Conservation (phyloP, 2,329 filamentous ascomycete genomes). For the Cryphonectria japonica region DNA sequence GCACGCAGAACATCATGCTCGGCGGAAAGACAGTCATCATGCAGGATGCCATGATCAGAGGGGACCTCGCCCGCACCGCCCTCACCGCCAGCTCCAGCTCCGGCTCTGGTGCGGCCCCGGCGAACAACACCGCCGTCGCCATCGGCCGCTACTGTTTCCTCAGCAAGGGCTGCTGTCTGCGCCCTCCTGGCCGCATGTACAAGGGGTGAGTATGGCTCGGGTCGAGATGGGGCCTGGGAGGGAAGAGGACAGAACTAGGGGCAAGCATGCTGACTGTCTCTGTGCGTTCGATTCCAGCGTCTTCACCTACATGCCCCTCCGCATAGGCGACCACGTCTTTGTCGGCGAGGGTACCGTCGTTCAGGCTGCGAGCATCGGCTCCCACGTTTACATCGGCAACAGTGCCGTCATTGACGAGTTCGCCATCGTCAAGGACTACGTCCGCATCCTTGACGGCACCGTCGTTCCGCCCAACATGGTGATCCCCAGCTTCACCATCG, state of each 20-base stretch:
- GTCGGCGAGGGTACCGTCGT: constrained; percentile 76
- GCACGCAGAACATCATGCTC: constrained; percentile 96
- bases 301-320: constrained; percentile 84
- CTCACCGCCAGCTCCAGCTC: constrained; percentile 45
- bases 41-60: constrained; percentile 90
- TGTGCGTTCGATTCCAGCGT: constrained; percentile 41
- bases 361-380: constrained; percentile 81
- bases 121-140: constrained; percentile 71
- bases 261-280: background rate
- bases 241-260: background rate
- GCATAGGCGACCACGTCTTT: constrained; percentile 94
- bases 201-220: constrained; percentile 59
- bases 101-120: constrained; percentile 46
- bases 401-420: constrained; percentile 81
- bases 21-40: constrained; percentile 96
- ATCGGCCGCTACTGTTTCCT: constrained; percentile 94
- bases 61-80: constrained; percentile 73
- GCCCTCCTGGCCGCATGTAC: constrained; percentile 81
- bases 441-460: constrained; percentile 81
- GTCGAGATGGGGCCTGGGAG: background rate
- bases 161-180: constrained; percentile 74
- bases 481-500: constrained; percentile 87
- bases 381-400: constrained; percentile 82
- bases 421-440: constrained; percentile 91
- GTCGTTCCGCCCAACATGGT: constrained; percentile 89